Base-by-base conservation (phyloP, 2,329 filamentous ascomycete genomes). In the Coniella lustricola region DNA sequence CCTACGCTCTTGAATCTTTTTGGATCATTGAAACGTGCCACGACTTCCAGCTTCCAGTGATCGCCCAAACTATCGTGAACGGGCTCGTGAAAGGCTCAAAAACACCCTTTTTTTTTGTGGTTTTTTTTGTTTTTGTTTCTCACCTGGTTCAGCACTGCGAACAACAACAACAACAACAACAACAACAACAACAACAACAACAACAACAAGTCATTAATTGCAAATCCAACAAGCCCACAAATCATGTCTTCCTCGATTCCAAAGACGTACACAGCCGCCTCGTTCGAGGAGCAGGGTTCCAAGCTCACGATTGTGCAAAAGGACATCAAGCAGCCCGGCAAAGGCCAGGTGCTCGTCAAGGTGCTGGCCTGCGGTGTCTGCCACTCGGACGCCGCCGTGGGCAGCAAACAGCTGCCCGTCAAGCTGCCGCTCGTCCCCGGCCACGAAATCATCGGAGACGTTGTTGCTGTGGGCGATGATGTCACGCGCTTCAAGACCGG, bases 341-440 rank as follows among this genome's bases (percentile, higher is more conserved):
- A 70, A 0, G 74, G 76, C 16, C 71, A 87, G 57, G 67, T 90
- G 3, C 74, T 90, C 21, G 73, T 87, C 63, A 88, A 88, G 62
- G 76, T 87, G 3, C 68, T 81, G 8, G 85, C 85, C 5, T 87
- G 81, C 56, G 85, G 85, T 37, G 76, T 90, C 42, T 90, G 85
- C 64, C 82, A 81, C 62, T 77, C 75, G 1, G 85, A 89, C 57
- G 52, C 66, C 17, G 65, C 62, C 46, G 64, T 76, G 1, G 68
- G 73, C 43, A 40, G 59, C 3, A 79, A 79, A 20, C 57, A 64
- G 4, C 66, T 84, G 37, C 78, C 77, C 10, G 72, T 77, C 37
- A 57, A 72, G 17, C 82, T 77, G 57, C 84, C 84, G 1, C 73
- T 78, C 5, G 66, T 81, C 2, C 81, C 83, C 0, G 86, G 86